These are phyloP conservation scores for Rhizopogon roseolus DNA, from an alignment of 768 basidiomycete genomes.

Conservation along the genomic window DNA sequence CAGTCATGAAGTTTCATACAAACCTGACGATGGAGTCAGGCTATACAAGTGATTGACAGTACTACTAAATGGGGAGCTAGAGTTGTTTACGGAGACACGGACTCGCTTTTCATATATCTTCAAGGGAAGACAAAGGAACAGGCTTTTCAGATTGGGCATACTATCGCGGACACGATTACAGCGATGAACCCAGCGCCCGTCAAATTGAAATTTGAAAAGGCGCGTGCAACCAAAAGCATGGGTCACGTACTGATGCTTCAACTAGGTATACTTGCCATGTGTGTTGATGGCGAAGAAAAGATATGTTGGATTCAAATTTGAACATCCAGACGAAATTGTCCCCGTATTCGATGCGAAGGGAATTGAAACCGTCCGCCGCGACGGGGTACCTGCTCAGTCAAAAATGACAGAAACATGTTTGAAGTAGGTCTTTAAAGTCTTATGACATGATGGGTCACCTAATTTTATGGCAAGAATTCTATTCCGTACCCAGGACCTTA, in stretches of 20 bases:
- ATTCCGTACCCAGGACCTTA: slow-evolving; percentile 87
- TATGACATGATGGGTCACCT: not conserved
- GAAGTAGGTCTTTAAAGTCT: slow-evolving; percentile 48
- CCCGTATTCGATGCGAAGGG: slow-evolving; percentile 95
- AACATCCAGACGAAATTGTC: slow-evolving; percentile 70
- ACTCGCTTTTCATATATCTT: slow-evolving; percentile 91
- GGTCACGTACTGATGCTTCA: not conserved
- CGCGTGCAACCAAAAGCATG: slow-evolving; percentile 15
- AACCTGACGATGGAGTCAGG: slow-evolving; percentile 40
- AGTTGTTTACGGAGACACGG: slow-evolving; percentile 97
- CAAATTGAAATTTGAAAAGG: slow-evolving; percentile 98
- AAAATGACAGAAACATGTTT: slow-evolving; percentile 90
- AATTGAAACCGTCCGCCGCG: slow-evolving; percentile 93
- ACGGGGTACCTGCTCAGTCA: slow-evolving; percentile 84
- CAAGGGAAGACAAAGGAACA: slow-evolving; percentile 89
- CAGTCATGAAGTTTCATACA: not conserved
- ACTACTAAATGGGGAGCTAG: slow-evolving; percentile 84
- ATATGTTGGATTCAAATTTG: slow-evolving; percentile 97
- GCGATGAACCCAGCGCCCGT: slow-evolving; percentile 83
- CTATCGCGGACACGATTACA: slow-evolving; percentile 88
- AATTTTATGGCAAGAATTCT: slow-evolving; percentile 47
- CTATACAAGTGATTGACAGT: slow-evolving; percentile 72
- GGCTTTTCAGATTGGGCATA: slow-evolving; percentile 88
- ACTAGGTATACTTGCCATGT: slow-evolving; percentile 91
- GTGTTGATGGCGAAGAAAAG: slow-evolving; percentile 97